phyloP scores from a whole-genome alignment of 495 filamentous ascomycete genomes.

The Penicillium ochrochloron region DNA sequence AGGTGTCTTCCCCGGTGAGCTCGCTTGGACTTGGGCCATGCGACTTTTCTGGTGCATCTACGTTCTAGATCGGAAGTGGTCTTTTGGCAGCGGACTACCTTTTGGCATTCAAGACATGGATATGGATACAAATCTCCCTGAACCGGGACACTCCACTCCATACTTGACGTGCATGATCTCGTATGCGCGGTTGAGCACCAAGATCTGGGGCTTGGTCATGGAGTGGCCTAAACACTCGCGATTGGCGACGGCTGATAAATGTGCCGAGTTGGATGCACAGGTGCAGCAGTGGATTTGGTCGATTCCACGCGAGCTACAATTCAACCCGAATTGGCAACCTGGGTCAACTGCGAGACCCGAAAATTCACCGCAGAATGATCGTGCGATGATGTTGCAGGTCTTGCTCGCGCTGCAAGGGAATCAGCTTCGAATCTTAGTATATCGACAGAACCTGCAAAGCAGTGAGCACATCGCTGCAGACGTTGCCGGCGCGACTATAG shows the following conservation, averaged over 20 bases:
- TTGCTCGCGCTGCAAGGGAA: constrained; percentile 71
- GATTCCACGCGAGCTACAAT: constrained; percentile 57
- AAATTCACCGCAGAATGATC: constrained; percentile 37
- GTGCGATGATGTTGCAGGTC: constrained; percentile 49
- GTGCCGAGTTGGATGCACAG: constrained; percentile 72
- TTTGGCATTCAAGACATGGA: constrained; percentile 80
- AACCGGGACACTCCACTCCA: constrained; percentile 54
- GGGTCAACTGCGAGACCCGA: constrained; percentile 5
- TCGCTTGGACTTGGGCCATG: constrained; percentile 64
- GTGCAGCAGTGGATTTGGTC: constrained; percentile 76
- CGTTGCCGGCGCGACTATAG: constrained; percentile 63
- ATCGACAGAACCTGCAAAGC: constrained; percentile 76
- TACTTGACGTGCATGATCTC: constrained; percentile 60
- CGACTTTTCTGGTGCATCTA: constrained; percentile 85
- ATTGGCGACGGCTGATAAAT: constrained; percentile 61
- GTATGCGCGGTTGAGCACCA: constrained; percentile 72
- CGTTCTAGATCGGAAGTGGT: constrained; percentile 79
- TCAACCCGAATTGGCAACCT: constrained; percentile 49
- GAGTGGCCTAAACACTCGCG: constrained; percentile 51
- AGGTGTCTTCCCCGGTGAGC: constrained; percentile 57
- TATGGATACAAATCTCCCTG: constrained; percentile 75
- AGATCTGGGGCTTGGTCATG: constrained; percentile 69
- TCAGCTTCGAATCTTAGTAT: constrained; percentile 79
- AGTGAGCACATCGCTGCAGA: constrained; percentile 72
- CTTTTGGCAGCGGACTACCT: constrained; percentile 78